phyloP scores from a whole-genome alignment of 768 basidiomycete species.

The Hemileccinum impolitum region DNA sequence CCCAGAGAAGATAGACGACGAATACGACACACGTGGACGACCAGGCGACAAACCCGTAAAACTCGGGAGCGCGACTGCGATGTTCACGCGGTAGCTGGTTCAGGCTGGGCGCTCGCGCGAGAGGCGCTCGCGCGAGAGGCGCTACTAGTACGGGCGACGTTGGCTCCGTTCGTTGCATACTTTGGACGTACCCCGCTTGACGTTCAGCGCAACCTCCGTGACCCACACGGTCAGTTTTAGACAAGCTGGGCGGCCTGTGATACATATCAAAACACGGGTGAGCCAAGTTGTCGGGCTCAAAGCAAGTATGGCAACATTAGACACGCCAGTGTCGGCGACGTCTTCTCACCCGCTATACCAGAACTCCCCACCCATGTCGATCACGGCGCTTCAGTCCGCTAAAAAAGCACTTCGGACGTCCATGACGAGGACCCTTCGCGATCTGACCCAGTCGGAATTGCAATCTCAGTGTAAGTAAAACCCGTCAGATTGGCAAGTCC shows the following conservation, averaged over 20 bases:
- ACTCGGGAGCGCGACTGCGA: slow-evolving; percentile 74
- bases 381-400: slow-evolving; percentile 24
- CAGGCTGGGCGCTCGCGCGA: slow-evolving; percentile 31
- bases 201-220: slow-evolving; percentile 24
- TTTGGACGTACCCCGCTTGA: background rate
- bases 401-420: slow-evolving; percentile 61
- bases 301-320: too few species aligned
- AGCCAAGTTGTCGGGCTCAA: slow-evolving; percentile 11
- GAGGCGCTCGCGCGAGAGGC: slow-evolving; percentile 36
- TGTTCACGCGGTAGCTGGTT: slow-evolving; percentile 39
- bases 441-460: slow-evolving; percentile 42
- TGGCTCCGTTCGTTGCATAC: slow-evolving; percentile 25
- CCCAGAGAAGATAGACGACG: slow-evolving; percentile 74
- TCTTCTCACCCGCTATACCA: background rate
- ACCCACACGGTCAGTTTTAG: background rate
- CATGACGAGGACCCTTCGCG: slow-evolving; percentile 42
- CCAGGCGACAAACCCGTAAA: slow-evolving; percentile 90
- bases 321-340: too few species aligned
- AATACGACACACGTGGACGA: slow-evolving; percentile 72
- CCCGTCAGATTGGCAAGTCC: background rate
- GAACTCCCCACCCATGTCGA: slow-evolving; percentile 22
- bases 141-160: slow-evolving; percentile 45
- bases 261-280: too few species aligned
- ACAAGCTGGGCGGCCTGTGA: too few species aligned
- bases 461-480: slow-evolving; percentile 55